These are phyloP conservation scores for Artomyces pyxidatus DNA, from an alignment of 768 basidiomycete species.

Conservation along the genomic window DNA sequence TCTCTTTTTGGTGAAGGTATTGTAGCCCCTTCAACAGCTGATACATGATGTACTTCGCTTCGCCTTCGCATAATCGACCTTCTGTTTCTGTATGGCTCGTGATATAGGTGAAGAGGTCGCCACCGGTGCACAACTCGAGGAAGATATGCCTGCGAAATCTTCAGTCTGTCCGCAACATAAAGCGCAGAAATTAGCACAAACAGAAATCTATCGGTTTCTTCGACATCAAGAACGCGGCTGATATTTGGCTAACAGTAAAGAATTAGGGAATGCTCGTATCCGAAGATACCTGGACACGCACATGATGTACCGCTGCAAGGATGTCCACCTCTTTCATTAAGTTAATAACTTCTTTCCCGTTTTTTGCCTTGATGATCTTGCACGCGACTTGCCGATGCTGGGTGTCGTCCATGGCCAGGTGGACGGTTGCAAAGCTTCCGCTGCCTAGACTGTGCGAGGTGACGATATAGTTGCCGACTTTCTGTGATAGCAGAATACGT, in stretches of 20 bases:
- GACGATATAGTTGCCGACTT: slow-evolving; percentile 60
- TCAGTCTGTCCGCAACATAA: neutral
- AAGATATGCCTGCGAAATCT: slow-evolving; percentile 56
- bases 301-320: slow-evolving; percentile 63
- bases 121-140: slow-evolving; percentile 78
- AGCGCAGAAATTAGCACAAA: slow-evolving; percentile 20
- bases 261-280: neutral
- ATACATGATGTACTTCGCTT: slow-evolving; percentile 79
- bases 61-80: slow-evolving; percentile 60
- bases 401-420: slow-evolving; percentile 61
- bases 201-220: slow-evolving; percentile 54
- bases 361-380: slow-evolving; percentile 67
- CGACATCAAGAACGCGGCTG: slow-evolving; percentile 66
- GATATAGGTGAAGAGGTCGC: slow-evolving; percentile 84
- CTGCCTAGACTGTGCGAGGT: slow-evolving; percentile 74
- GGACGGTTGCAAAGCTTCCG: slow-evolving; percentile 77
- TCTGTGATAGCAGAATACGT: slow-evolving; percentile 20
- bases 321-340: slow-evolving; percentile 77
- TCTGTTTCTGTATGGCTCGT: slow-evolving; percentile 45
- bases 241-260: slow-evolving; percentile 57
- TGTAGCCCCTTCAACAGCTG: slow-evolving; percentile 65
- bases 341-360: slow-evolving; percentile 46
- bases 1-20: slow-evolving; percentile 62
- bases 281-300: slow-evolving; percentile 24
- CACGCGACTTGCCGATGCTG: slow-evolving; percentile 73